Evolutionary conservation across 148 eudicot genomes (phyloP).

Genomic region (Rhododendron mucronatum): DNA sequence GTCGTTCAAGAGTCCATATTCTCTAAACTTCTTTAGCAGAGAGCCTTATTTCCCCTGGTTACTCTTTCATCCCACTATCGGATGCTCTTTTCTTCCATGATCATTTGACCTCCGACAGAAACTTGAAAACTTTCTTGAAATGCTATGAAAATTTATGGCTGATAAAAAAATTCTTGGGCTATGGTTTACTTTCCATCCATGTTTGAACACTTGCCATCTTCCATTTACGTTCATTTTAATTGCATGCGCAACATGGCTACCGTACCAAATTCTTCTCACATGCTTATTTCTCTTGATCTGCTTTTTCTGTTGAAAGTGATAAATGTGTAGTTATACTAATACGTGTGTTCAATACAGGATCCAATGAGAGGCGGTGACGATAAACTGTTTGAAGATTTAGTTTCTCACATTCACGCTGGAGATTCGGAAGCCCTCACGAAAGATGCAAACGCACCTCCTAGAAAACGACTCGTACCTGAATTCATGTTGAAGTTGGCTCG

Average conservation of each 20-base stretch:
- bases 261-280: not conserved
- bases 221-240: not conserved
- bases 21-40: not conserved
- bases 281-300: not conserved
- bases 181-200: not conserved
- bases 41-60: not conserved
- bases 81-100: not conserved
- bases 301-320: not conserved
- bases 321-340: not conserved
- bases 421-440: conserved; percentile 68
- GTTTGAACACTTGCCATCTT: not conserved
- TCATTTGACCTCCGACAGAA: not conserved
- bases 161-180: not conserved
- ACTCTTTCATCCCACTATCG: not conserved
- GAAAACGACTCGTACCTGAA: conserved; percentile 85
- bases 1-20: not conserved
- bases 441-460: conserved; percentile 59
- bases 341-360: conserved; percentile 42
- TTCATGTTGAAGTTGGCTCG: conserved; percentile 75
- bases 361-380: conserved; percentile 97
- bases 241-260: not conserved
- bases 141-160: not conserved
- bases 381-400: conserved; percentile 73
- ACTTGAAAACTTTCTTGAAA: not conserved
- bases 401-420: conserved; percentile 60